Base-by-base conservation (phyloP, 106 monocot genomes). In the Phalaenopsis equestris region DNA sequence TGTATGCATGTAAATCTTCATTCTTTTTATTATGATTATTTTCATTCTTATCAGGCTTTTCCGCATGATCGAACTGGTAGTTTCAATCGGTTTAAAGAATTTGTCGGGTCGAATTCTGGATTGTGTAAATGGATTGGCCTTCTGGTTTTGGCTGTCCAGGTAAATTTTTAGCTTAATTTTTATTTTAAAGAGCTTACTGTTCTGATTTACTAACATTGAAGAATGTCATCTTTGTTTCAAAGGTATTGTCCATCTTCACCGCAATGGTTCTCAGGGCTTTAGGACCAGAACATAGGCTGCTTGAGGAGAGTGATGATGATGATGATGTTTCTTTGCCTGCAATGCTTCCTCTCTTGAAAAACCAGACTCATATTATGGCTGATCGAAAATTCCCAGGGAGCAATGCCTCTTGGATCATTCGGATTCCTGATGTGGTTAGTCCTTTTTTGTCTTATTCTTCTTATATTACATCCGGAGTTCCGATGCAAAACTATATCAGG, bases 71-170 rank as follows among this genome's bases (percentile, higher is more conserved):
- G 84, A 42, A 88, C 93, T 4, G 96, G 96, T 36, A 92, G 81
- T 72, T 90, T 96, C 73, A 77, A 92, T 58, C 91, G 94, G 55
- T 84, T 96, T 24, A 87, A 90, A 81, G 77, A 91, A 45, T 96
- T 96, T 89, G 86, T 96, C 38, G 78, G 77, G 47, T 82, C 84
- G 23, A 96, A 96, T 85, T 87, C 86, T 77, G 88, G 86, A 30
- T 91, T 93, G 81, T 93, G 93, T 82, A 85, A 93, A 87, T 91
- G 91, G 93, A 87, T 89, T 82, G 91, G 90, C 61, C 42, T 93
- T 30, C 75, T 79, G n/a, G 75, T 90, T 42, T 83, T 89, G 19
- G 88, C 84, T 86, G 87, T 88, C n/a, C 93, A 96, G 87, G 96
- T 92, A 85, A 30, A 30, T 16, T 6, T 49, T 41, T 3, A 38